Evolutionary conservation across 2,329 filamentous ascomycete species (phyloP).

Genomic region (Metarhizium humberi): DNA sequence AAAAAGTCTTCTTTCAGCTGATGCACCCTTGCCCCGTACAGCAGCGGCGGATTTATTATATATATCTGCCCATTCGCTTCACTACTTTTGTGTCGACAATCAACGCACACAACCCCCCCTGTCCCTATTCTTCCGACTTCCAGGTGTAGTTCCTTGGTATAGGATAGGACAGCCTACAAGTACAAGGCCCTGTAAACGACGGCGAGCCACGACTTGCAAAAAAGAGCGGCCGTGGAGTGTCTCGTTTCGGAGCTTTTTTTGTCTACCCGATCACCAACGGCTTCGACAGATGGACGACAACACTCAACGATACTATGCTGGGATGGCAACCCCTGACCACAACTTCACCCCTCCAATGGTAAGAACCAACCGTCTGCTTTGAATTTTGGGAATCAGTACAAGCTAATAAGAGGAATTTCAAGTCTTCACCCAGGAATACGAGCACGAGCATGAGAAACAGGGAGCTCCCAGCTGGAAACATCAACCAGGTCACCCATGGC

Average conservation of each 20-base stretch:
- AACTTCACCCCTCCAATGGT: neutral
- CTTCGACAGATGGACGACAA: neutral
- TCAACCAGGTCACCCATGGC: neutral
- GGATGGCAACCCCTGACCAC: neutral
- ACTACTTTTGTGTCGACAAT: too few relatives aligned
- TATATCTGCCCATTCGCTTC: neutral
- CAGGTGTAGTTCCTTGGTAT: too few relatives aligned
- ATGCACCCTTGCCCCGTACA: neutral
- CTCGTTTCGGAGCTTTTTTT: neutral
- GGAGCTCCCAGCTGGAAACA: neutral
- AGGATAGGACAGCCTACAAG: too few relatives aligned
- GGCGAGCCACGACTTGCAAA: neutral
- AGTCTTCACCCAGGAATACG: neutral
- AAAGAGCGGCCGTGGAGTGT: neutral
- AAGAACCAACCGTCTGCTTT: neutral
- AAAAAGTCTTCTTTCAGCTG: neutral
- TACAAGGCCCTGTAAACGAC: neutral
- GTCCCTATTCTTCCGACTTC: too few relatives aligned
- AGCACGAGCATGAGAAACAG: neutral
- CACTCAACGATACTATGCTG: neutral
- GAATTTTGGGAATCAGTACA: neutral
- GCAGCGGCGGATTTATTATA: neutral
- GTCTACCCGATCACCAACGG: neutral
- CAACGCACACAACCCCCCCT: too few relatives aligned
- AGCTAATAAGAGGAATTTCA: neutral